Base-by-base conservation (phyloP, 805 yeast species). In the Suhomyces pyralidae region DNA sequence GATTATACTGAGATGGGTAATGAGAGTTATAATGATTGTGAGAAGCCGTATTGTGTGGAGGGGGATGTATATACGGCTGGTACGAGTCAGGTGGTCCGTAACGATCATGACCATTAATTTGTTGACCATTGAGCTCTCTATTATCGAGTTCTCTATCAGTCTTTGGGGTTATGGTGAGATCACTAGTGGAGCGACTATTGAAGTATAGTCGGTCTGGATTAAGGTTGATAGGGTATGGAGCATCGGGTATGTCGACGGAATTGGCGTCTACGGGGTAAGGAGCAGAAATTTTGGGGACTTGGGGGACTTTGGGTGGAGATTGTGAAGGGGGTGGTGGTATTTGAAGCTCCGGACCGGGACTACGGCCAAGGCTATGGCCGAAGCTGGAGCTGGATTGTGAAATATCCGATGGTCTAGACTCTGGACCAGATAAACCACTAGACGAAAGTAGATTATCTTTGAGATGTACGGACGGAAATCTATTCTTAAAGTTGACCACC, bases 401-500 rank as follows among this genome's bases (percentile, higher is more conserved):
- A 20, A 20, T n/a, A n/a, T n/a, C n/a, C n/a, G n/a, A n/a, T n/a
- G n/a, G n/a, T n/a, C n/a, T n/a, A n/a, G n/a, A n/a, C n/a, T n/a
- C n/a, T n/a, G n/a, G n/a, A n/a, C n/a, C n/a, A n/a, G n/a, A n/a
- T n/a, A n/a, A n/a, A n/a, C n/a, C n/a, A n/a, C n/a, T n/a, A n/a
- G n/a, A n/a, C n/a, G n/a, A n/a, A n/a, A n/a, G n/a, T n/a, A n/a
- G n/a, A n/a, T n/a, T n/a, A n/a, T n/a, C n/a, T n/a, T n/a, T 22
- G 25, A 22, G 25, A 5, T 22, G 43, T 6, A 53, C n/a, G 15
- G 56, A 53, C 4, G 56, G 56, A 34, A 28, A 53, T 22, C 54
- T 43, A 8, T 15, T 22, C 24, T 53, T 47, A 51, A 53, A 54
- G 15, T 42, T 10, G 10, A 51, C 17, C 22, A 25, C 19, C 22